These are phyloP conservation scores for Colletotrichum siamense DNA, from an alignment of 2,329 filamentous ascomycete genomes.

Conservation along the genomic window DNA sequence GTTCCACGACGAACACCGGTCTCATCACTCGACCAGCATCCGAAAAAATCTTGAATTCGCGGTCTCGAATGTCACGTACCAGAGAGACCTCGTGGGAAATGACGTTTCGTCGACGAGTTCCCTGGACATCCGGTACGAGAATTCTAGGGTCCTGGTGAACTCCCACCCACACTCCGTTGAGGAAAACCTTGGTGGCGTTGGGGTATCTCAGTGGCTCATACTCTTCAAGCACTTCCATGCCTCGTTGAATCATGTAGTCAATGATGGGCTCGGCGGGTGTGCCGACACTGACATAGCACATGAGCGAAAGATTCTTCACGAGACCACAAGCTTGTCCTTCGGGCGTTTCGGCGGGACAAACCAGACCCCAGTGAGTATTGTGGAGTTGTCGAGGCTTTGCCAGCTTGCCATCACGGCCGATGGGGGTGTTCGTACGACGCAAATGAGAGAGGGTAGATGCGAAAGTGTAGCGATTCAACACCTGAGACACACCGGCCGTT, in stretches of 20 bases:
- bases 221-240: slow-evolving; percentile 96
- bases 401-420: slow-evolving; percentile 96
- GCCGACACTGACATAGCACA: slow-evolving; percentile 98
- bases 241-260: slow-evolving; percentile 93
- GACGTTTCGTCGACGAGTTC: slow-evolving; percentile 79
- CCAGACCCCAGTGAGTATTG: slow-evolving; percentile 98
- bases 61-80: slow-evolving; percentile 93
- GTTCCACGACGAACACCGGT: slow-evolving; percentile 92
- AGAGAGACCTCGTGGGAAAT: slow-evolving; percentile 93
- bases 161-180: slow-evolving; percentile 98
- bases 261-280: slow-evolving; percentile 89
- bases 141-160: slow-evolving; percentile 89
- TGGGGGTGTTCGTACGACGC: slow-evolving; percentile 95
- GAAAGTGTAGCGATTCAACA: slow-evolving; percentile 97
- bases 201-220: slow-evolving; percentile 87
- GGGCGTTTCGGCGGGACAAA: slow-evolving; percentile 96
- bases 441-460: slow-evolving; percentile 96
- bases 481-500: slow-evolving; percentile 96
- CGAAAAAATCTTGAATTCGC: slow-evolving; percentile 98
- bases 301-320: slow-evolving; percentile 96
- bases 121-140: slow-evolving; percentile 79
- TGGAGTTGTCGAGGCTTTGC: slow-evolving; percentile 97
- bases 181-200: slow-evolving; percentile 95
- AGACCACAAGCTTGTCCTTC: slow-evolving; percentile 98
- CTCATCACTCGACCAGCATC: slow-evolving; percentile 95